These are phyloP conservation scores for Tolypocladium ovalisporum DNA, from an alignment of 2,329 filamentous ascomycete species.

Conservation along the genomic window DNA sequence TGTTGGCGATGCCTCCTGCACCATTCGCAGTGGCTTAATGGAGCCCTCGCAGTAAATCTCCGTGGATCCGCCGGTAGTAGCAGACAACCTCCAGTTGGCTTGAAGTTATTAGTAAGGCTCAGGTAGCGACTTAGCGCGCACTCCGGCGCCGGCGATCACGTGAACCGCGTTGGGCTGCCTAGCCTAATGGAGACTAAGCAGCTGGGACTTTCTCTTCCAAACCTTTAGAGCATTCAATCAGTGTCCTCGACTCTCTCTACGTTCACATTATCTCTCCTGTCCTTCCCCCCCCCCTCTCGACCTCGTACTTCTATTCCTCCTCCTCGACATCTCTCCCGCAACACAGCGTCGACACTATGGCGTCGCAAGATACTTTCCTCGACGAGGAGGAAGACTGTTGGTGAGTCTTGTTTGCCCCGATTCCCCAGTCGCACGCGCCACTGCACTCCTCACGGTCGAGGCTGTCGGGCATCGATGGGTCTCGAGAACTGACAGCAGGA, in stretches of 20 bases:
- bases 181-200: constrained; percentile 10
- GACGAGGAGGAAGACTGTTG: constrained; percentile 62
- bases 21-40: too few species aligned
- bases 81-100: constrained; percentile 6
- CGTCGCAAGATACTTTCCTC: constrained; percentile 59
- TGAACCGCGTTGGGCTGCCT: constrained; percentile 7
- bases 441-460: neutral
- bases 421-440: constrained; percentile 1
- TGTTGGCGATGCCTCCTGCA: neutral
- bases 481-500: neutral
- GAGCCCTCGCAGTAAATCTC: constrained; percentile 5
- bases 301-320: constrained; percentile 4
- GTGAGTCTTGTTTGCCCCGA: constrained; percentile 29
- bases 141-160: constrained; percentile 6
- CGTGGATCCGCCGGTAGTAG: constrained; percentile 19
- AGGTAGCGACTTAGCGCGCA: neutral
- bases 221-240: constrained; percentile 6
- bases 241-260: constrained; percentile 4
- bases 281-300: constrained; percentile 11
- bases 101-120: neutral
- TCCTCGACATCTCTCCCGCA: constrained; percentile 6
- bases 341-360: constrained; percentile 35
- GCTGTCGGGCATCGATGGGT: neutral
- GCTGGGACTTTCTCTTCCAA: constrained; percentile 9
- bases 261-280: constrained; percentile 8